Base-by-base conservation (phyloP, 208 protist genomes). In the Leishmania gerbilli region DNA sequence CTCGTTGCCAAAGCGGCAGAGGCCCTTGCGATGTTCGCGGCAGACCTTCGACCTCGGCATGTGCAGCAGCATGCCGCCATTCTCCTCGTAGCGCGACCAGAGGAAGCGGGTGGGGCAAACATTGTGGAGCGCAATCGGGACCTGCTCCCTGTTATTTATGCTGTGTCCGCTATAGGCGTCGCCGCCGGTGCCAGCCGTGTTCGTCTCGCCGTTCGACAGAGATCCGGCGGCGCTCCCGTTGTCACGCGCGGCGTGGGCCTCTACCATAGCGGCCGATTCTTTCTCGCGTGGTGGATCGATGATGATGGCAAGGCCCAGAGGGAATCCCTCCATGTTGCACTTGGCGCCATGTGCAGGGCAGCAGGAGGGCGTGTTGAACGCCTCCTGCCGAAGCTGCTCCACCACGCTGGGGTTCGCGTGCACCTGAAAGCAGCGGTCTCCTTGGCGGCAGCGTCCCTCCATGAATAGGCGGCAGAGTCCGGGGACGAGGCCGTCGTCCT, bases 1-100 rank as follows among this genome's bases (percentile, higher is more conserved):
- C 58, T 96, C 92, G 71, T 96, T 92, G 49, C 93, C 95, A 69
- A 96, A 96, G 68, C 92, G 90, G 84, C 95, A 97, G 51, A 96
- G 87, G 0, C 92, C 93, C 53, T 91, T 89, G 71, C 89, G 83
- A 87, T 97, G 95, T 65, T 93, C 89, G 19, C 92, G 87, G 76
- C 95, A 97, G 21, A 97, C 83, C 67, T 92, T 88, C n/a, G 77
- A 82, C 69, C 80, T 84, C 1, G 89, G 84, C 3, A 91, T 83
- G 62, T 82, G 80, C 31, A 97, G 78, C 71, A 92, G 53, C 77
- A 87, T 88, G 15, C 89, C 85, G 11, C 85, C 85, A 4, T 79
- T 87, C 72, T 94, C 86, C 51, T 79, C 86, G 78, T 96, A 97
- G 65, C 88, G 56, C 5, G 78, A 74, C 91, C 92, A 96, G 6